Percentiles rank a stretch among this genome's conserved stretches.
Evolutionary conservation across 306 rosid genomes (phyloP).

Genomic region (Fagus crenata): DNA sequence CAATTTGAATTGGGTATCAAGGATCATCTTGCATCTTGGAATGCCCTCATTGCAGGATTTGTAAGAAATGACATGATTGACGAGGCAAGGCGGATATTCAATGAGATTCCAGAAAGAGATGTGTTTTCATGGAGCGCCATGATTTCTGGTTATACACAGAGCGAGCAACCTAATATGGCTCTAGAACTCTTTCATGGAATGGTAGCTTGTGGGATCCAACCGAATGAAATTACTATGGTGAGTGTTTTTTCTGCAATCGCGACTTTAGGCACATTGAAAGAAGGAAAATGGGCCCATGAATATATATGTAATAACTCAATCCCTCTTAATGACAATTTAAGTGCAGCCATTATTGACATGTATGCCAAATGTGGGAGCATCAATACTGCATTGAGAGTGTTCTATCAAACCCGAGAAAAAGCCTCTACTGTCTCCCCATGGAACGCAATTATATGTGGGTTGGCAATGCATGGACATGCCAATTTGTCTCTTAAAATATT

Average conservation of each 20-base stretch:
- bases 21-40: constrained; percentile 77
- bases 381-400: constrained; percentile 58
- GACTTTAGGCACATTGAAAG: constrained; percentile 58
- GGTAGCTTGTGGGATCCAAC: constrained; percentile 57
- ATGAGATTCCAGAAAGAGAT: constrained; percentile 74
- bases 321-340: constrained; percentile 71
- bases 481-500: constrained; percentile 64
- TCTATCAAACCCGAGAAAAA: constrained; percentile 55
- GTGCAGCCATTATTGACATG: constrained; percentile 81
- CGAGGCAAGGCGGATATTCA: constrained; percentile 54
- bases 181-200: constrained; percentile 69
- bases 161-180: constrained; percentile 67
- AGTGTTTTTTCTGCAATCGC: constrained; percentile 87
- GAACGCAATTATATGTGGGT: constrained; percentile 88
- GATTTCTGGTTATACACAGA: constrained; percentile 82
- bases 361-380: constrained; percentile 91
- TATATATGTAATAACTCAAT: constrained; percentile 51
- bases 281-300: constrained; percentile 77
- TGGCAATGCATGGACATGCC: constrained; percentile 82
- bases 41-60: constrained; percentile 73
- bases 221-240: constrained; percentile 91
- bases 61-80: constrained; percentile 60
- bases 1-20: constrained; percentile 66
- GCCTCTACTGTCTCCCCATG: constrained; percentile 67
- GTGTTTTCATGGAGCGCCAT: constrained; percentile 84